Base-by-base conservation (phyloP, 78 protist genomes). In the Dictyostelium intermedium region DNA sequence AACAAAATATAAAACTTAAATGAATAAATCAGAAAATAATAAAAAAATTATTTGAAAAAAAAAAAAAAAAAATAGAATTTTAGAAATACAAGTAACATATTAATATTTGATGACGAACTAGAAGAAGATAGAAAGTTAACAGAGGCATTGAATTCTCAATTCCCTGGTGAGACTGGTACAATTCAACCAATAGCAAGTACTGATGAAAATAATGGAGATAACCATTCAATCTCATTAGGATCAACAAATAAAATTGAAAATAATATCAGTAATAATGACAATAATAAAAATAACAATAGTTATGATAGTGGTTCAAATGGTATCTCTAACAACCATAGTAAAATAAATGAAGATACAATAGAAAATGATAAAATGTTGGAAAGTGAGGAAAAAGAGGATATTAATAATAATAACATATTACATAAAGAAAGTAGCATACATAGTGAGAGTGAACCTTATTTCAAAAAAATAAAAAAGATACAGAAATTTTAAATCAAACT, bases 131-230 rank as follows among this genome's bases (percentile, higher is more conserved):
- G 37, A 81, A 34, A 53, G 20, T 32, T 53, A 32, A 13, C 73
- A 18, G 73, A 56, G 5, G 34, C 61, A 32, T 53, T 81, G 56
- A 81, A 81, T 34, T 53, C 72, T 53, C 73, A 30, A 34, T 81
- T 81, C 20, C 69, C 69, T n/a, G 85, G 85, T 53, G 85, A 81
- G 34, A 32, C 45, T 81, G 85, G 85, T 60, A 13, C 43, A 7
- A 20, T 56, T 14, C 27, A 39, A 23, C 34, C 18, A 34, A 39
- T 43, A 18, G n/a, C 47, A 73, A 79, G 32, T 25, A 79, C 69
- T 45, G 73, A 37, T 23, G 6, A 47, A 25, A 30, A 41, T 76
- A n/a, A 32, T 32, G 4, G 37, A 20, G 20, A 78, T n/a, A 5
- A 47, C 35, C 0, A 78, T 76, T 45, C 56, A 45, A 45, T 9